Evolutionary conservation across 2,329 filamentous ascomycete species (phyloP).

Genomic region (Ceratocystis cacaofunesta): DNA sequence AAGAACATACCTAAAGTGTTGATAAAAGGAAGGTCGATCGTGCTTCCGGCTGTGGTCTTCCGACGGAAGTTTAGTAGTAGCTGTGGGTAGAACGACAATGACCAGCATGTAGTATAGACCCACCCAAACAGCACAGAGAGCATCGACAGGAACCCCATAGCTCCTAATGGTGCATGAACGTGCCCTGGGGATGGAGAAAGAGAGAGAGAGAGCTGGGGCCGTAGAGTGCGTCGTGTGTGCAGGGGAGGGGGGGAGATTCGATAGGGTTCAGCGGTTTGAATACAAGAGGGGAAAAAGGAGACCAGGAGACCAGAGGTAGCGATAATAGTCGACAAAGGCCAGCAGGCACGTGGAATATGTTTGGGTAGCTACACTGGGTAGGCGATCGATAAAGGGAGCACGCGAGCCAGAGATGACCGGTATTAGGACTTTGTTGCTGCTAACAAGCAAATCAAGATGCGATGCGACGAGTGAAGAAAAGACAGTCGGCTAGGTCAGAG

Average conservation of each 20-base stretch:
- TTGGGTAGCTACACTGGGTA: neutral
- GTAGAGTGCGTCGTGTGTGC: neutral
- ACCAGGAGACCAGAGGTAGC: neutral
- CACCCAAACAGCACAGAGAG: slow-evolving; percentile 53
- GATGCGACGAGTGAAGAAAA: neutral
- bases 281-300: neutral
- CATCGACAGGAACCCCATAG: slow-evolving; percentile 29
- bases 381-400: neutral
- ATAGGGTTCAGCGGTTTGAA: neutral
- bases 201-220: neutral
- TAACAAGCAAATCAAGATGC: neutral
- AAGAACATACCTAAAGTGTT: slow-evolving; percentile 42
- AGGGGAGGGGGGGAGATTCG: neutral
- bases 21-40: slow-evolving; percentile 72
- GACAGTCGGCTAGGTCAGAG: no score
- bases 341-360: neutral
- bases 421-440: neutral
- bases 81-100: slow-evolving; percentile 84
- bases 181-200: neutral
- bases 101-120: slow-evolving; percentile 67
- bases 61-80: slow-evolving; percentile 64
- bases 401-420: neutral
- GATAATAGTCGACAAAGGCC: neutral
- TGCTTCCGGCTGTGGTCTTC: slow-evolving; percentile 65
- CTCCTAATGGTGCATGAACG: neutral